Evolutionary conservation across 2,329 filamentous ascomycete species (phyloP), one percentile per base, ranked within the genome.

Genomic region (Lachnum nothofagi): DNA sequence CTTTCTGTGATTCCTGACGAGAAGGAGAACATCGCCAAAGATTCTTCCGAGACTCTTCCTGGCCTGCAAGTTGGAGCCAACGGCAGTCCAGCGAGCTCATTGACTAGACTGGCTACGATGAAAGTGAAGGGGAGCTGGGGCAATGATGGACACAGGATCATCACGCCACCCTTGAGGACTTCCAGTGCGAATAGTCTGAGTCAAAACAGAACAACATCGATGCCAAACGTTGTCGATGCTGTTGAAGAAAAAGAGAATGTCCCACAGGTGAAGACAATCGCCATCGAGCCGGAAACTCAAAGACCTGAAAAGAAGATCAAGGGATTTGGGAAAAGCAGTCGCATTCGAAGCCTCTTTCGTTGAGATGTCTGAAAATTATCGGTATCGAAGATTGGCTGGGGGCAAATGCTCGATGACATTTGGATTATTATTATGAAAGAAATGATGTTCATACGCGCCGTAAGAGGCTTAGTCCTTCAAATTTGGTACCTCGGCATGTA

Each of bases 271-370:
- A 41, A 47, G 24, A 29, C 29, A 2, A 12, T 37, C n/a, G 42
- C 27, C 6, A 33, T 29, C 7, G n/a, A 16, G 22, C 12, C 24
- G 14, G 19, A 45, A 23, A n/a, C 22, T 10, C 48, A 52, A 37
- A 59, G 54, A 44, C 49, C 48, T 23, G 38, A 29, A 3, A 60
- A 52, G 49, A 59, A 52, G 31, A 49, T 42, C 10, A 63, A 57
- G 41, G 51, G 29, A n/a, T 46, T 44, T 25, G 51, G 53, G 2
- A 58, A 52, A 34, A 56, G 53, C 34, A 59, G 54, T n/a, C 34
- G 40, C 12, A 55, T 64, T 40, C 55, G 60, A 17, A 65, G 54
- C 42, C 53, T 63, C 35, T 65, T 65, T 44, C 61, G 61, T 49
- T 65, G 42, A 59, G 10, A 20, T 22, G 4, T 24, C 6, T 23